These are phyloP conservation scores for Neopestalotiopsis rosae DNA, from an alignment of 2,329 filamentous ascomycete genomes.

Conservation along the genomic window DNA sequence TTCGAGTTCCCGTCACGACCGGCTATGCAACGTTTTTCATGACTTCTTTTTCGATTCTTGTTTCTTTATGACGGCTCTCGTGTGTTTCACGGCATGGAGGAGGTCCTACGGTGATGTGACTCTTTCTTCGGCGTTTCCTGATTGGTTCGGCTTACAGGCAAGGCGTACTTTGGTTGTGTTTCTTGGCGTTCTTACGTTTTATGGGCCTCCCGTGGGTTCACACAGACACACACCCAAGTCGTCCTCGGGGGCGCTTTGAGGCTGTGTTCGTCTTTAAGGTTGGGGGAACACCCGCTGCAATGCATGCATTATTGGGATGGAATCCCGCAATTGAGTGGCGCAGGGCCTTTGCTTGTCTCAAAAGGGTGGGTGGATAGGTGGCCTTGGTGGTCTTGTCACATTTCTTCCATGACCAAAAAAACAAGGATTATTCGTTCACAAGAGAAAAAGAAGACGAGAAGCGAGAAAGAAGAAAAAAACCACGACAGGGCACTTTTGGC, in stretches of 20 bases:
- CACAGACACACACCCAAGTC: no score
- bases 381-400: neutral
- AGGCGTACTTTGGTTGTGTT: neutral
- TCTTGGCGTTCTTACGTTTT: neutral
- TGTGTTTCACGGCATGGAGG: neutral
- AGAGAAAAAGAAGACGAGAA: neutral
- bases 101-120: neutral
- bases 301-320: neutral
- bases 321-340: neutral
- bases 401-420: neutral
- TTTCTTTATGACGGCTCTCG: neutral
- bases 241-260: neutral
- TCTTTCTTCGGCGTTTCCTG: neutral
- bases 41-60: neutral
- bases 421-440: neutral
- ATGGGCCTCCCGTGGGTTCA: neutral
- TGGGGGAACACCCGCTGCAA: neutral
- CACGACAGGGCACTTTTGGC: neutral
- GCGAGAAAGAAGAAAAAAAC: neutral
- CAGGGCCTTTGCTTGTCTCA: neutral
- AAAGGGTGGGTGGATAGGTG: no score
- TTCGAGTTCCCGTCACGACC: neutral
- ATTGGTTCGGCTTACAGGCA: neutral
- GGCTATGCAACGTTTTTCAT: neutral
- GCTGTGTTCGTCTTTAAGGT: conserved; percentile 5